Conservation (phyloP, 2,329 filamentous ascomycete species). For the Fusarium neocosmosporiellum region DNA sequence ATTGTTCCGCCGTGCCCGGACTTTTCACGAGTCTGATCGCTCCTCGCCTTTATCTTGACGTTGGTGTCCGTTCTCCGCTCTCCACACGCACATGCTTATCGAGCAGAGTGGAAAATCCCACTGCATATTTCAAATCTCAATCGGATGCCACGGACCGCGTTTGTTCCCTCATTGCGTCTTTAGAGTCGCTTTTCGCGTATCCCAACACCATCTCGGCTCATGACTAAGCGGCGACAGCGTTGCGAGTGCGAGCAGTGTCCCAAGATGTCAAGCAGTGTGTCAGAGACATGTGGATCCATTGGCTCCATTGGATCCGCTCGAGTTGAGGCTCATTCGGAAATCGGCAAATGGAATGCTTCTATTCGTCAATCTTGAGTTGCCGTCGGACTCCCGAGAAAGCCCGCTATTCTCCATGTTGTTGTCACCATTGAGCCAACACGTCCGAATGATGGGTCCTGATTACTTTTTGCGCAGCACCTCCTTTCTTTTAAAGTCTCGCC, state of each 20-base stretch:
- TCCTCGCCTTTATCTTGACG: background rate
- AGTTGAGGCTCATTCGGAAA: background rate
- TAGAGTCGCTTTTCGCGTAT: background rate
- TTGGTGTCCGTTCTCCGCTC: background rate
- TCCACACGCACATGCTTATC: background rate
- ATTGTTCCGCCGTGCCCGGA: background rate
- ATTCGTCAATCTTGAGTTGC: background rate
- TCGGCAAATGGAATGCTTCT: background rate
- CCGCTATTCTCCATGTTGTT: constrained; percentile 5
- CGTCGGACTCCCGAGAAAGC: constrained; percentile 13
- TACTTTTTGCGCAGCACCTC: background rate
- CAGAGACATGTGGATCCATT: constrained; percentile 5
- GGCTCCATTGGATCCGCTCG: constrained; percentile 6
- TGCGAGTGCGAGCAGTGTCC: constrained; percentile 1
- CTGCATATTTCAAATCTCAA: background rate
- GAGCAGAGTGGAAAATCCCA: background rate
- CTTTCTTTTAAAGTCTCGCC: constrained; percentile 3
- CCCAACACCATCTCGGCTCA: background rate
- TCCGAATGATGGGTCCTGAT: background rate
- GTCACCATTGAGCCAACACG: background rate
- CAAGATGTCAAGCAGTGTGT: background rate
- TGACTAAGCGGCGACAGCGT: constrained; percentile 6
- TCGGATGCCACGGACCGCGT: background rate
- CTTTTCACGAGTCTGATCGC: background rate
- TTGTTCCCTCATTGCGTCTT: background rate